Conservation (phyloP, 768 basidiomycete genomes). For the Mycena latifolia region DNA sequence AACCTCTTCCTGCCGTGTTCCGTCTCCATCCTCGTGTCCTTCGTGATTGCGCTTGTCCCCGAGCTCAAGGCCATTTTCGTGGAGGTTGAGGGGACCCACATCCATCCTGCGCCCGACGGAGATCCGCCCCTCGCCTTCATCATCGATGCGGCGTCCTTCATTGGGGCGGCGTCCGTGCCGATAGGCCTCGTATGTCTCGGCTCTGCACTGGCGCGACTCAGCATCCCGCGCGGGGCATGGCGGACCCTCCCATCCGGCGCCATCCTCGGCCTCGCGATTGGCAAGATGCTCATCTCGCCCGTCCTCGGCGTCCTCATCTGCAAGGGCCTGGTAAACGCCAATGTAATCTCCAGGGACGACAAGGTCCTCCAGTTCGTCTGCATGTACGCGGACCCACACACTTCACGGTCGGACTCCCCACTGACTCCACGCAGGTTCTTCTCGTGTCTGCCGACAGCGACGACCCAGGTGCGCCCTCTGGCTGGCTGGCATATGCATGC, state of each 20-base stretch:
- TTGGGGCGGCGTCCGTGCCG: slow-evolving; percentile 74
- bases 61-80: slow-evolving; percentile 66
- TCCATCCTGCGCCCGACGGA: slow-evolving; percentile 71
- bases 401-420: not conserved
- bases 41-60: slow-evolving; percentile 25
- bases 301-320: slow-evolving; percentile 63
- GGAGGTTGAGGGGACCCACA: slow-evolving; percentile 54
- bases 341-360: slow-evolving; percentile 53
- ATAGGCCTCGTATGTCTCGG: slow-evolving; percentile 74
- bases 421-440: slow-evolving; percentile 56
- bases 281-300: slow-evolving; percentile 59
- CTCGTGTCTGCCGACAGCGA: slow-evolving; percentile 72
- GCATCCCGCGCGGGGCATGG: slow-evolving; percentile 54
- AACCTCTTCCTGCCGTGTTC: slow-evolving; percentile 53
- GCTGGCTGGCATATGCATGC: too few species aligned
- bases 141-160: slow-evolving; percentile 66
- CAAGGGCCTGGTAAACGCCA: slow-evolving; percentile 49
- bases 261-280: slow-evolving; percentile 56
- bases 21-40: slow-evolving; percentile 52
- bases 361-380: slow-evolving; percentile 66
- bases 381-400: slow-evolving; percentile 62
- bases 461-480: slow-evolving; percentile 58
- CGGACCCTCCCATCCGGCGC: slow-evolving; percentile 53
- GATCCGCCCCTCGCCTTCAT: slow-evolving; percentile 75
- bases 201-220: slow-evolving; percentile 64